phyloP scores from a whole-genome alignment of 352 stramenopile species.

The Globisporangium iwayamae region DNA sequence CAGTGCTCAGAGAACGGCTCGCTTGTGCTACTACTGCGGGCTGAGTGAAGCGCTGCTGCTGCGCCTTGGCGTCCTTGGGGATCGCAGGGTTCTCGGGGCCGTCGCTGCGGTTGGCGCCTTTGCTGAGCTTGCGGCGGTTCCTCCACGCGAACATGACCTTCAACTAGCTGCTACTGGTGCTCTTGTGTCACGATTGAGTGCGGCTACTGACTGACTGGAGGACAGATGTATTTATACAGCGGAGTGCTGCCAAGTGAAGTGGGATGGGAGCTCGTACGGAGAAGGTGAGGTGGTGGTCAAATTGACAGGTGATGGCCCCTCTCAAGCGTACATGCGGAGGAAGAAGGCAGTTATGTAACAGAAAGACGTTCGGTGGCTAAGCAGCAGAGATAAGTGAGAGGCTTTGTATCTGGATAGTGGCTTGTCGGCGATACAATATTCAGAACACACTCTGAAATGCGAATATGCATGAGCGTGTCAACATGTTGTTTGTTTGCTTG shows the following conservation, averaged over 20 bases:
- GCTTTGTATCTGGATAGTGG: too few species aligned
- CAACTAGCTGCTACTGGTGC: too few species aligned
- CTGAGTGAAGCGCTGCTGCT: not conserved
- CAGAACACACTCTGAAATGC: too few species aligned
- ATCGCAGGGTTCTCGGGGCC: not conserved
- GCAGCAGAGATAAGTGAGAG: too few species aligned
- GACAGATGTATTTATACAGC: not conserved
- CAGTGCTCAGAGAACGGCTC: not conserved
- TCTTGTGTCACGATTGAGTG: not conserved
- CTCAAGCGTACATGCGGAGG: not conserved
- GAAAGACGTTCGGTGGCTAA: too few species aligned
- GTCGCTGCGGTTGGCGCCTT: not conserved
- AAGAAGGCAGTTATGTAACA: not conserved
- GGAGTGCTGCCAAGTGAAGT: not conserved
- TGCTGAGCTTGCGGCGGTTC: constrained; percentile 15
- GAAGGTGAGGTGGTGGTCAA: not conserved
- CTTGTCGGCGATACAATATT: too few species aligned
- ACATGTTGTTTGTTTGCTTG: not conserved
- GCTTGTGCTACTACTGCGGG: not conserved
- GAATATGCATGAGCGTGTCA: too few species aligned
- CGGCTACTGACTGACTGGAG: not conserved
- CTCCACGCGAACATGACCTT: constrained; percentile 13
- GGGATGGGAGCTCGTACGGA: not conserved
- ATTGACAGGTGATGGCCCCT: not conserved
- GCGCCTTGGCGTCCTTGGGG: not conserved